Percentiles rank a stretch among this genome's conserved stretches.
These are phyloP conservation scores for Ziziphus jujuba DNA, from an alignment of 306 rosid genomes.

Conservation along the genomic window DNA sequence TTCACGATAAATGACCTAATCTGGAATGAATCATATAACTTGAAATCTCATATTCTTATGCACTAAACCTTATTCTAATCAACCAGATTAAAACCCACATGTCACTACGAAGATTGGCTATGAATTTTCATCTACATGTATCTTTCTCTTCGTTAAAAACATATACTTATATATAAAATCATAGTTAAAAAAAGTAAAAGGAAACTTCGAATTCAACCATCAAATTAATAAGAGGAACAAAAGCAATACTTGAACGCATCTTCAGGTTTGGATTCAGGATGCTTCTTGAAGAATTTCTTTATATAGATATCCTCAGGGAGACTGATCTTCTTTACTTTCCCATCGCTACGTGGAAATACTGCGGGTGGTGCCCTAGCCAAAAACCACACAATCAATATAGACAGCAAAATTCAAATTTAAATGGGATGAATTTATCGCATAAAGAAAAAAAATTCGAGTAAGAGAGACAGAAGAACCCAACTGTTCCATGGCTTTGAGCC, in stretches of 20 bases:
- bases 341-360: conserved; percentile 66
- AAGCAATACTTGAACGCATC: conserved; percentile 66
- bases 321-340: conserved; percentile 57
- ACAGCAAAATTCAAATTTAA: background rate
- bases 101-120: too few species aligned
- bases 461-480: conserved; percentile 27
- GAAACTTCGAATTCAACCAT: conserved; percentile 4
- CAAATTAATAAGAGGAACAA: conserved; percentile 13
- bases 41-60: too few species aligned
- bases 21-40: too few species aligned
- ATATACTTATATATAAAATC: background rate
- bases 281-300: conserved; percentile 62
- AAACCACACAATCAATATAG: background rate
- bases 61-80: too few species aligned
- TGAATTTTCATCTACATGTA: too few species aligned
- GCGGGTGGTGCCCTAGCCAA: conserved; percentile 74
- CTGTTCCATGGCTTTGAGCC: conserved; percentile 98
- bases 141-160: too few species aligned
- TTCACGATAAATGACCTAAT: too few species aligned
- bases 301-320: conserved; percentile 85
- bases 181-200: background rate
- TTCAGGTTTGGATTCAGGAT: conserved; percentile 71
- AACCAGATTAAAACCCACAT: too few species aligned
- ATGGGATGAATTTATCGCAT: background rate
- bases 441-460: background rate